Evolutionary conservation across 805 yeast species (phyloP), one percentile per base, ranked within the genome.

Genomic region (Metschnikowia reukaufii): DNA sequence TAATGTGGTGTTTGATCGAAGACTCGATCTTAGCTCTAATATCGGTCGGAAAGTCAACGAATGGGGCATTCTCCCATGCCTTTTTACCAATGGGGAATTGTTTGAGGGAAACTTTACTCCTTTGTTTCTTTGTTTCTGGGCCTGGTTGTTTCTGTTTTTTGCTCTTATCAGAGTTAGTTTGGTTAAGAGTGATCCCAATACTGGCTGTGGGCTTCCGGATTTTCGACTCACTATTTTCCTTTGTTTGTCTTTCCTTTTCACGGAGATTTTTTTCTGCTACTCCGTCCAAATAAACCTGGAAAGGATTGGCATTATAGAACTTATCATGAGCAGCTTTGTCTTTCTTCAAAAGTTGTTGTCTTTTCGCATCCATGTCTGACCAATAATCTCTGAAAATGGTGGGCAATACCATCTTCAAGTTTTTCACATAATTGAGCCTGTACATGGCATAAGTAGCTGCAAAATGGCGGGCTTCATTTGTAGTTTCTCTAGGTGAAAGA

Each of bases 391-490:
- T 82, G 62, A 88, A 96, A 27, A 84, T 82, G 3, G 84, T 80
- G 0, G 98, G 98, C 12, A 92, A 73, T 58, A 89, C 84, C 91
- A 91, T 83, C 50, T 87, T 87, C 65, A 92, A 63, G 61, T 88
- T 90, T 57, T 90, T 90, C 55, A 83, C 84, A 50, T 82, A 87
- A 31, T 91, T 83, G 16, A 92, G 75, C 30, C 96, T 72, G 62
- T 82, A 91, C 51, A 92, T 65, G 0, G 92, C 94, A 54, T 85
- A 88, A 0, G 97, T 90, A 0, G 99, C 97, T 0, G 92, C 90
- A 58, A 78, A 77, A 62, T 91, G 96, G 39, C 97, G 77, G 0
- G 98, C 97, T 57, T 91, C 97, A 27, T 88, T 72, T 1, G 96
- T 79, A 0, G 97, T 88, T 38, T 82, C 87, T 55, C 86, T 89